Percentiles rank a stretch among this genome's conserved stretches.
These are phyloP conservation scores for Pisolithus albus DNA, from an alignment of 768 basidiomycete species.

Conservation along the genomic window DNA sequence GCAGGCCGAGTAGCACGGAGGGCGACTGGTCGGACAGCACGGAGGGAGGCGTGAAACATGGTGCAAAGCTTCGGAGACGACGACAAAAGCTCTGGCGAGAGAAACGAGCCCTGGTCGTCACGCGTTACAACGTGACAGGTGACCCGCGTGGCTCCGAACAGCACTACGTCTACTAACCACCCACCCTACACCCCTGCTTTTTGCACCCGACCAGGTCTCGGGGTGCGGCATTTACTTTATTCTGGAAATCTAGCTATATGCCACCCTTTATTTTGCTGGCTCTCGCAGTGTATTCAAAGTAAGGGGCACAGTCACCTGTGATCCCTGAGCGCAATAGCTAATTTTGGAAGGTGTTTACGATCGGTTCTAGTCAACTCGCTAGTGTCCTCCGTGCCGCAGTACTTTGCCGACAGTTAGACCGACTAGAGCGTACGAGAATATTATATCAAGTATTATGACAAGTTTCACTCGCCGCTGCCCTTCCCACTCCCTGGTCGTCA, in stretches of 20 bases:
- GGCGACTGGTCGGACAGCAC: slow-evolving; percentile 22
- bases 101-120: slow-evolving; percentile 14
- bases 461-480: background rate
- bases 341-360: slow-evolving; percentile 28
- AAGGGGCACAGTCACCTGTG: no score
- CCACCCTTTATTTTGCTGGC: no score
- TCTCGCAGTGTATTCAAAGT: no score
- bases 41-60: slow-evolving; percentile 24
- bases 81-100: slow-evolving; percentile 23
- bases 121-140: slow-evolving; percentile 14
- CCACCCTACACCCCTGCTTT: no score
- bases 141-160: slow-evolving; percentile 8
- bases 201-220: no score
- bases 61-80: slow-evolving; percentile 10
- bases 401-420: slow-evolving; percentile 8
- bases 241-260: no score
- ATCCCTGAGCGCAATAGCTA: slow-evolving; percentile 1
- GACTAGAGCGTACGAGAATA: no score
- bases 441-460: slow-evolving; percentile 2
- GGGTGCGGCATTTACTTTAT: no score
- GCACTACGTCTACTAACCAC: background rate
- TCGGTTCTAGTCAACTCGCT: slow-evolving; percentile 11
- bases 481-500: slow-evolving; percentile 2
- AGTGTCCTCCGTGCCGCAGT: slow-evolving; percentile 1
- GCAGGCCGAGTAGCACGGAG: slow-evolving; percentile 14